Conservation (phyloP, 2,329 filamentous ascomycete genomes). For the Pyrenophora seminiperda region DNA sequence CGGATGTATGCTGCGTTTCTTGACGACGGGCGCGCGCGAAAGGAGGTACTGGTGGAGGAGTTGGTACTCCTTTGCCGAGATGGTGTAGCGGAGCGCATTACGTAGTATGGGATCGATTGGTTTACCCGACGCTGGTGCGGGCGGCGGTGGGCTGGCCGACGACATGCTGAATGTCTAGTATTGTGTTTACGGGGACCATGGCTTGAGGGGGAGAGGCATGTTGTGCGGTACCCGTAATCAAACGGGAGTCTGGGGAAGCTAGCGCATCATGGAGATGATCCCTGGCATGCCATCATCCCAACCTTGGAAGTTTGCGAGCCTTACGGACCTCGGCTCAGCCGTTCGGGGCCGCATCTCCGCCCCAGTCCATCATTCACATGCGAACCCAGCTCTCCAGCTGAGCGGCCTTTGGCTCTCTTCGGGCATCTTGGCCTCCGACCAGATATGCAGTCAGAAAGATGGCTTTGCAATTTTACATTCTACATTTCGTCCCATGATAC, state of each 20-base stretch:
- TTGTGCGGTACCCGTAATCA: background rate
- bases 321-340: slow-evolving; percentile 13
- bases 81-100: slow-evolving; percentile 83
- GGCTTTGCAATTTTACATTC: no score
- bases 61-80: slow-evolving; percentile 84
- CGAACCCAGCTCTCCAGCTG: background rate
- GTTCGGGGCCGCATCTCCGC: background rate
- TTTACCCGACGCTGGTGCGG: slow-evolving; percentile 33
- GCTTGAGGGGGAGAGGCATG: slow-evolving; percentile 16
- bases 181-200: slow-evolving; percentile 21
- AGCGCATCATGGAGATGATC: slow-evolving; percentile 8
- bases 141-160: slow-evolving; percentile 36
- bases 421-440: background rate
- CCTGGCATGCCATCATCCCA: background rate
- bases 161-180: slow-evolving; percentile 35
- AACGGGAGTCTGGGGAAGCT: slow-evolving; percentile 21
- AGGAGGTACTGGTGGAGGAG: slow-evolving; percentile 81
- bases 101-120: slow-evolving; percentile 73
- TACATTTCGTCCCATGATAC: no score
- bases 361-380: slow-evolving; percentile 11
- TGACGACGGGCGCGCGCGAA: slow-evolving; percentile 68
- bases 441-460: no score
- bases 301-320: background rate
- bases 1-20: slow-evolving; percentile 59
- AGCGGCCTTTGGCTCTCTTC: background rate